Conservation (phyloP, 2,329 filamentous ascomycete species). For the Calonectria pseudoturangicola region DNA sequence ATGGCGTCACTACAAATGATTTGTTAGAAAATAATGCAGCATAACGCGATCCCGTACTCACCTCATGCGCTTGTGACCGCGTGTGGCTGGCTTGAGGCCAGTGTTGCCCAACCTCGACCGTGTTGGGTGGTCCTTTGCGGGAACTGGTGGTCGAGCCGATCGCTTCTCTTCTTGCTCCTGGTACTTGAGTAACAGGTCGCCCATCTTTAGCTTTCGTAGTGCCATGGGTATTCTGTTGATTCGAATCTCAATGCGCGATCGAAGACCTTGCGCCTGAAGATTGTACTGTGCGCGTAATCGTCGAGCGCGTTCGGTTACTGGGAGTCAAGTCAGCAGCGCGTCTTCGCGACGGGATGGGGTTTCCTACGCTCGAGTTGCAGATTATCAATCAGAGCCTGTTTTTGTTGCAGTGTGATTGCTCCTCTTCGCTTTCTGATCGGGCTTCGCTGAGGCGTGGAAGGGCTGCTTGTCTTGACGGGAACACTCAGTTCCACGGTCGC, state of each 20-base stretch:
- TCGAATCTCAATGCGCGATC: conserved; percentile 91
- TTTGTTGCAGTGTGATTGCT: conserved; percentile 81
- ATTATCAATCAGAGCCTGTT: conserved; percentile 92
- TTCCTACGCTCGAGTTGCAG: conserved; percentile 88
- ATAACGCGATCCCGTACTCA: conserved; percentile 54
- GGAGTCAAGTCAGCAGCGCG: conserved; percentile 44
- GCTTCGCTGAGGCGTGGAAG: conserved; percentile 69
- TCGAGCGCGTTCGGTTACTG: conserved; percentile 91
- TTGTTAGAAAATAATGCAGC: conserved; percentile 50
- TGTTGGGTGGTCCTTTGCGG: conserved; percentile 68
- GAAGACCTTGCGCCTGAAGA: conserved; percentile 88
- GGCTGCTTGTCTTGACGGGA: conserved; percentile 53
- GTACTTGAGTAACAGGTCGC: conserved; percentile 79
- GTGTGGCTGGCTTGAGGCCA: conserved; percentile 49
- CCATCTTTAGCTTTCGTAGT: conserved; percentile 87
- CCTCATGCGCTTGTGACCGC: conserved; percentile 71
- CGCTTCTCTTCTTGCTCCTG: conserved; percentile 67
- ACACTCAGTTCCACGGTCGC: conserved; percentile 51
- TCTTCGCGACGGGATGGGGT: conserved; percentile 40
- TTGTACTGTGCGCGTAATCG: conserved; percentile 93
- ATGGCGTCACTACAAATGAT: conserved; percentile 75
- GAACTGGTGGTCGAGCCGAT: conserved; percentile 66
- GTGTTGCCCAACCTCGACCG: conserved; percentile 59
- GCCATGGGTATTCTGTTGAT: conserved; percentile 92
- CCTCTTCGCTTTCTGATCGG: conserved; percentile 78